A percentile compares a stretch with the other conserved stretches of the same genome.
Evolutionary conservation across 75 land plant species (phyloP).

Genomic region (Pseudotsuga menziesii): DNA sequence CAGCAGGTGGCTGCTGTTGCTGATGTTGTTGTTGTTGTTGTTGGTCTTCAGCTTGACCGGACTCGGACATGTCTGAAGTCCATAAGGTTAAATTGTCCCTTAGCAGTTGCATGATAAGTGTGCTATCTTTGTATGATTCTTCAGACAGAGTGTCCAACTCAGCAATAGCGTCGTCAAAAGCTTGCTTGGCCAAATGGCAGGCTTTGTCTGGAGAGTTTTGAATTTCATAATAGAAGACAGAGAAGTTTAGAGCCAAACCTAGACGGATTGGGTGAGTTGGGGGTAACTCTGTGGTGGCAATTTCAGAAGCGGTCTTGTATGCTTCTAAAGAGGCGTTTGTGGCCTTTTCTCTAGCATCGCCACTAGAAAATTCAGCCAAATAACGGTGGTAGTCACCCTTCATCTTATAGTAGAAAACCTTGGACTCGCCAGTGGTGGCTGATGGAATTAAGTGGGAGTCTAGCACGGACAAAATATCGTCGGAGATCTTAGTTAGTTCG

Average conservation of each 20-base stretch:
- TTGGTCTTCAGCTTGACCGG: too few species aligned
- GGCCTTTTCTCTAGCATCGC: slow-evolving; percentile 39
- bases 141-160: slow-evolving; percentile 68
- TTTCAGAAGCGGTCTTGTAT: slow-evolving; percentile 56
- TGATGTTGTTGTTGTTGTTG: too few species aligned
- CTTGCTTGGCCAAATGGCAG: slow-evolving; percentile 51
- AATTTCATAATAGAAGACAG: slow-evolving; percentile 73
- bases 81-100: slow-evolving; percentile 63
- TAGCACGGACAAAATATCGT: slow-evolving; percentile 49
- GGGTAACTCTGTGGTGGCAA: slow-evolving; percentile 55
- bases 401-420: slow-evolving; percentile 73
- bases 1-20: too few species aligned
- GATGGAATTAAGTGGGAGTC: slow-evolving; percentile 48
- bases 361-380: slow-evolving; percentile 47
- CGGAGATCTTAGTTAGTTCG: slow-evolving; percentile 55
- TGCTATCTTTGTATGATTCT: slow-evolving; percentile 73
- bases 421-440: slow-evolving; percentile 52
- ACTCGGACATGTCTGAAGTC: slow-evolving; percentile 74
- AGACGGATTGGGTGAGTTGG: slow-evolving; percentile 73
- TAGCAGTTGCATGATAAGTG: slow-evolving; percentile 64
- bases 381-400: slow-evolving; percentile 69
- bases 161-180: slow-evolving; percentile 44
- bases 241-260: slow-evolving; percentile 57
- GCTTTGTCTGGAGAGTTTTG: slow-evolving; percentile 75
- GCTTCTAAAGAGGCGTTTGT: slow-evolving; percentile 45